A percentile compares a stretch with the other conserved stretches of the same genome.
phyloP scores from a whole-genome alignment of 371 early-diverging fungal species.

The Zopfochytrium polystomum region DNA sequence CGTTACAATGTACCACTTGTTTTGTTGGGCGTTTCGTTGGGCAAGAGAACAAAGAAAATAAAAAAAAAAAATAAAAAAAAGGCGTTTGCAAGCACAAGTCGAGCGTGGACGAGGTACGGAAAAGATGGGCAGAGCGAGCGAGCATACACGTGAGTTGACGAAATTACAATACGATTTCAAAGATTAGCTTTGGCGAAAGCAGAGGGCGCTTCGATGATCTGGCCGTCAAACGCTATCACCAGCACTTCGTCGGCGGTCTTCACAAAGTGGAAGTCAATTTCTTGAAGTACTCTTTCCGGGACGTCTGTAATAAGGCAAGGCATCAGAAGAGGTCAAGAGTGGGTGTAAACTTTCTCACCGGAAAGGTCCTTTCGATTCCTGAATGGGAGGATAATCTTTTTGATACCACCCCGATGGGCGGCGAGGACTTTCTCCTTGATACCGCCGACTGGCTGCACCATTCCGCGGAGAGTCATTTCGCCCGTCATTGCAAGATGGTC shows the following conservation, averaged over 20 bases:
- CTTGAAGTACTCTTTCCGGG: constrained; percentile 59
- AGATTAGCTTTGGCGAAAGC: too few species aligned
- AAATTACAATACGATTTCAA: too few species aligned
- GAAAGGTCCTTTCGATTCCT: constrained; percentile 45
- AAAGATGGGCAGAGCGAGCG: too few species aligned
- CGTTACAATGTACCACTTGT: too few species aligned
- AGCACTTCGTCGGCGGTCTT: constrained; percentile 69
- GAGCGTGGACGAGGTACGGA: too few species aligned
- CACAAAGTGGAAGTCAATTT: constrained; percentile 72
- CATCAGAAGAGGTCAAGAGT: not conserved
- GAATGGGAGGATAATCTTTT: constrained; percentile 44
- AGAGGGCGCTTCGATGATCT: too few species aligned
- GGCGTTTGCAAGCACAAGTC: too few species aligned
- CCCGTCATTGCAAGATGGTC: constrained; percentile 61
- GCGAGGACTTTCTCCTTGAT: constrained; percentile 84
- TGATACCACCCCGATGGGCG: constrained; percentile 76
- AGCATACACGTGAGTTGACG: too few species aligned
- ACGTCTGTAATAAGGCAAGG: constrained; percentile 51
- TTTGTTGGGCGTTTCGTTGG: too few species aligned
- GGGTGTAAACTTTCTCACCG: not conserved
- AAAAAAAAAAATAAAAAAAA: too few species aligned
- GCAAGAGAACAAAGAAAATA: too few species aligned
- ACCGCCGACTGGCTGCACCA: constrained; percentile 81
- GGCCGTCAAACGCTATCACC: constrained; percentile 51
- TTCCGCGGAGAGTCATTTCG: constrained; percentile 80